These are phyloP conservation scores for Colletotrichum acutatum DNA, from an alignment of 2,329 filamentous ascomycete genomes.

Conservation along the genomic window DNA sequence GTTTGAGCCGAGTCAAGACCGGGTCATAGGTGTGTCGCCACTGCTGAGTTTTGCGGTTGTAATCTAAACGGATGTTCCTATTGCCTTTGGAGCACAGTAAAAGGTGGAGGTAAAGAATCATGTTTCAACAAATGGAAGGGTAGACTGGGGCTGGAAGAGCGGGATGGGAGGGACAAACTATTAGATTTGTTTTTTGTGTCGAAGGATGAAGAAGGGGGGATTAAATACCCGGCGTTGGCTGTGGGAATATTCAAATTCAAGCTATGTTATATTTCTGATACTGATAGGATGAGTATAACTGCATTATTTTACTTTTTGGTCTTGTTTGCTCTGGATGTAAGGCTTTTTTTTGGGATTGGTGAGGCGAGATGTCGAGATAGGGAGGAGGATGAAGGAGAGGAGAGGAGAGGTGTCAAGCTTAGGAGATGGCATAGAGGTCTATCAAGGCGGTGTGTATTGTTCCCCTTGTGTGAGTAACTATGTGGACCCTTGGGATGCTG, in stretches of 20 bases:
- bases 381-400: too few relatives aligned
- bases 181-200: not conserved
- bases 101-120: not conserved
- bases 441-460: too few relatives aligned
- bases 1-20: constrained; percentile 28
- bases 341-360: too few relatives aligned
- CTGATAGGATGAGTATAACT: not conserved
- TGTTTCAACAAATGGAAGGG: not conserved
- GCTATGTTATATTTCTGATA: not conserved
- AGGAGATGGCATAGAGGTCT: too few relatives aligned
- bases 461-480: too few relatives aligned
- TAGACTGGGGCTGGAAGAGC: not conserved
- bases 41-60: not conserved
- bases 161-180: not conserved
- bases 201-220: not conserved
- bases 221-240: not conserved
- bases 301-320: not conserved
- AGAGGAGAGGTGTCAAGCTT: too few relatives aligned
- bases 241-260: not conserved
- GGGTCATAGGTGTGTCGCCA: not conserved
- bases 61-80: not conserved
- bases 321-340: not conserved
- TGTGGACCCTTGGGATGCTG: too few relatives aligned
- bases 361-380: not conserved
- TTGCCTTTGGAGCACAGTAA: not conserved